These are phyloP conservation scores for Podila verticillata DNA, from an alignment of 192 early-diverging fungal species.

Conservation along the genomic window DNA sequence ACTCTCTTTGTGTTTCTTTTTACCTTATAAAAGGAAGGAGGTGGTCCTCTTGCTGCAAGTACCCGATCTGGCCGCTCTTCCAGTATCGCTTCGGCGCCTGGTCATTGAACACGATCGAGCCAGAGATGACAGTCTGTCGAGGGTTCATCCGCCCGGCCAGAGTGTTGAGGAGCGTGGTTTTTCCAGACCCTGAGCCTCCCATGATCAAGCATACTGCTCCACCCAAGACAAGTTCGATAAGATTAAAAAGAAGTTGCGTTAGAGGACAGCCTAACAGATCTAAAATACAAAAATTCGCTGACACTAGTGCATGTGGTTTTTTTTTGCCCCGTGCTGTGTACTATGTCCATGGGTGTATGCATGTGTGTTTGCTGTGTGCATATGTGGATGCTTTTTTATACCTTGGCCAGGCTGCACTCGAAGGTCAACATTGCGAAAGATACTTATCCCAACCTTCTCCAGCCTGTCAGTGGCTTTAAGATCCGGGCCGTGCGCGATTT, in stretches of 20 bases:
- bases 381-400: not conserved
- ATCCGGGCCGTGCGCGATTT: not conserved
- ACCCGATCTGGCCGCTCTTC: slow-evolving; percentile 5
- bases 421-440: slow-evolving; percentile 13
- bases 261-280: too few relatives aligned
- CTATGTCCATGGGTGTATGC: too few relatives aligned
- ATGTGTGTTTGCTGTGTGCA: not conserved
- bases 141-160: slow-evolving; percentile 6
- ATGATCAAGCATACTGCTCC: slow-evolving; percentile 11
- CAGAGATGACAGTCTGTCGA: not conserved
- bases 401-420: slow-evolving; percentile 5
- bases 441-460: not conserved
- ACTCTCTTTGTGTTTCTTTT: too few relatives aligned
- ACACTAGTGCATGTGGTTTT: too few relatives aligned
- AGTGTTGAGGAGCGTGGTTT: slow-evolving; percentile 14
- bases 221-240: too few relatives aligned
- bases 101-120: not conserved
- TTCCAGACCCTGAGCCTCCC: slow-evolving; percentile 11
- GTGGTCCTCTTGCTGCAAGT: slow-evolving; percentile 15
- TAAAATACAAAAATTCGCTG: too few relatives aligned
- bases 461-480: not conserved
- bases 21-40: slow-evolving; percentile 13
- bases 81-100: not conserved
- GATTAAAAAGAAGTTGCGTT: too few relatives aligned
- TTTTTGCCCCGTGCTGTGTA: too few relatives aligned